These are phyloP conservation scores for Fusarium tjaetaba DNA, from an alignment of 2,329 filamentous ascomycete genomes.

Conservation along the genomic window DNA sequence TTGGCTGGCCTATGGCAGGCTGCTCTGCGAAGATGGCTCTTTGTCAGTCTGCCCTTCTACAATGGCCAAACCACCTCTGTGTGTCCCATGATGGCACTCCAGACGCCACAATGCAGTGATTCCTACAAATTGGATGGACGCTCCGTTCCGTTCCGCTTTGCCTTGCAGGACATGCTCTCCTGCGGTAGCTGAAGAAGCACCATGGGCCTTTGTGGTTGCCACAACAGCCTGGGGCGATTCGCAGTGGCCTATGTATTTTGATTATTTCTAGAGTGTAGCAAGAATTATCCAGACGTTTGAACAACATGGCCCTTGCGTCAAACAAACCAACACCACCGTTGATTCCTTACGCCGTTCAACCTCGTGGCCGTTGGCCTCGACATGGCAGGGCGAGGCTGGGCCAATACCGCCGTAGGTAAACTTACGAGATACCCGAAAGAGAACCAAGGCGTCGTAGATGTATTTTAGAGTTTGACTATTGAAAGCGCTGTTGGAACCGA, in stretches of 20 bases:
- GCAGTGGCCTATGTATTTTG: not conserved
- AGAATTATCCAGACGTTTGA: not conserved
- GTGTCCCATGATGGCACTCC: not conserved
- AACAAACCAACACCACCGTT: not conserved
- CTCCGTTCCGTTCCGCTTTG: conserved; percentile 6
- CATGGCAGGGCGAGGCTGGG: not conserved
- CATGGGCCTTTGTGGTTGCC: not conserved
- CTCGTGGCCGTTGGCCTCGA: conserved; percentile 1
- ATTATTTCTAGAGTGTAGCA: not conserved
- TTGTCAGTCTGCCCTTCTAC: not conserved
- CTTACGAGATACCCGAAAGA: not conserved
- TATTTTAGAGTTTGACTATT: conserved; percentile 23
- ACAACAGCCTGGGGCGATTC: not conserved
- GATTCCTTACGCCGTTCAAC: not conserved
- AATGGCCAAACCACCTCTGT: not conserved
- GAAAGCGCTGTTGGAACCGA: not conserved
- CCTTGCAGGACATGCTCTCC: not conserved
- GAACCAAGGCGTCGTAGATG: conserved; percentile 3
- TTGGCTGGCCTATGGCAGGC: conserved; percentile 7
- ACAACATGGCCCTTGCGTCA: not conserved
- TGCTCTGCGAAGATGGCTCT: conserved; percentile 1
- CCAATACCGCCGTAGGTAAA: not conserved
- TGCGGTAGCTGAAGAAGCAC: not conserved
- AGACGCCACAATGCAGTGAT: conserved; percentile 1
- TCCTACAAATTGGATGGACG: not conserved